phyloP scores from a whole-genome alignment of 140 eudicot species.

The Flaveria floridana region DNA sequence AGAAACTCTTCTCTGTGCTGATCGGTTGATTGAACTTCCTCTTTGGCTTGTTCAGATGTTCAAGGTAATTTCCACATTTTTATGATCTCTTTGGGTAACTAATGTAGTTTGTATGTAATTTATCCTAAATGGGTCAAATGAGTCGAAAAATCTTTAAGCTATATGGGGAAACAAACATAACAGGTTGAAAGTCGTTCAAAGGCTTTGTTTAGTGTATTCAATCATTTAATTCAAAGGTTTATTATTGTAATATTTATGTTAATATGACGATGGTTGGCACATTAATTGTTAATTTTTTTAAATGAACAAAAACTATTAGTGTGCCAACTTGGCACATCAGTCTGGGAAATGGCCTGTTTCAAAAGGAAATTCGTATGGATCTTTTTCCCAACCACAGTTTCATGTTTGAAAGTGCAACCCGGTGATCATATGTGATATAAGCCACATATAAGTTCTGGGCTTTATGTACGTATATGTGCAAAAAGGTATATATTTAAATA shows the following conservation, averaged over 20 bases:
- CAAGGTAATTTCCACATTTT: conserved; percentile 56
- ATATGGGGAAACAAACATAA: neutral
- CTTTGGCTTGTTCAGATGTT: conserved; percentile 88
- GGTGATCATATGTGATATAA: neutral
- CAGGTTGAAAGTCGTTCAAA: neutral
- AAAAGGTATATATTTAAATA: neutral
- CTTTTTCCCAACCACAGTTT: neutral
- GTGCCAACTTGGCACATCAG: neutral
- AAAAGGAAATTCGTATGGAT: neutral
- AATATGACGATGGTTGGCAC: neutral
- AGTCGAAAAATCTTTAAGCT: conserved; percentile 1
- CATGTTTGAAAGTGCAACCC: neutral
- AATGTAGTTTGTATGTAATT: neutral
- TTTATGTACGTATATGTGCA: neutral
- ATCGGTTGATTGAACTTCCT: conserved; percentile 86
- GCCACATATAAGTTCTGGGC: neutral
- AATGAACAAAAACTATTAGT: neutral
- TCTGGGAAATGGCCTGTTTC: neutral
- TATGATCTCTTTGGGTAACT: neutral
- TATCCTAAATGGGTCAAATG: neutral
- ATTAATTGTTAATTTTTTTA: no score
- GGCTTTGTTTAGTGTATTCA: neutral
- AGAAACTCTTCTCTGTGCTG: conserved; percentile 83
- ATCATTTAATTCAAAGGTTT: neutral
- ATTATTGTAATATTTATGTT: neutral